Evolutionary conservation across 2,329 filamentous ascomycete species (phyloP).

Genomic region (Remersonia thermophila): DNA sequence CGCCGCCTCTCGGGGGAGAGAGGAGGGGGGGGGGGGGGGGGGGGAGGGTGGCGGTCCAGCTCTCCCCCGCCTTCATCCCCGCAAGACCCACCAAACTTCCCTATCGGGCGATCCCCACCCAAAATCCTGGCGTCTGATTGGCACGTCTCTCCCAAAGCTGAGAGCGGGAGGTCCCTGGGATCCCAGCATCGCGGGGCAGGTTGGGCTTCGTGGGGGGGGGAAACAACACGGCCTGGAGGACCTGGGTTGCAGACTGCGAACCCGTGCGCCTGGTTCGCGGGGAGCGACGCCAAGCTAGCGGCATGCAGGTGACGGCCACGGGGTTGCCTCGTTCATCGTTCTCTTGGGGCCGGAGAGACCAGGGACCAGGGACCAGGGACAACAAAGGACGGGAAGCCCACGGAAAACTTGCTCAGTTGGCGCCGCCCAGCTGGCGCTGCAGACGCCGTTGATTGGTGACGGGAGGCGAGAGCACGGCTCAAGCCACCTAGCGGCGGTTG

Average conservation of each 20-base stretch:
- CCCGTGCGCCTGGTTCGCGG: not conserved
- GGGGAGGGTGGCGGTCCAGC: no score
- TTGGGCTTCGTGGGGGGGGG: no score
- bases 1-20: no score
- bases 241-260: not conserved
- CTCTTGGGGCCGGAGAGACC: not conserved
- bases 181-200: not conserved
- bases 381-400: not conserved
- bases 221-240: no score
- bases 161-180: not conserved
- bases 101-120: not conserved
- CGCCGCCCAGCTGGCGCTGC: not conserved
- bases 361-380: not conserved
- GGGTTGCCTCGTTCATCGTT: not conserved
- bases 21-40: no score
- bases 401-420: conserved; percentile 18
- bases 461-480: no score
- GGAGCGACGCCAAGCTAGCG: not conserved
- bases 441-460: not conserved
- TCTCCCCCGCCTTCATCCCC: no score
- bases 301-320: not conserved
- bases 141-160: not conserved
- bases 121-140: not conserved
- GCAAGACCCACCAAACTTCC: not conserved
- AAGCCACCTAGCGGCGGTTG: no score